These are phyloP conservation scores for Pharnaceum exiguum DNA, from an alignment of 148 eudicot species.

Conservation along the genomic window DNA sequence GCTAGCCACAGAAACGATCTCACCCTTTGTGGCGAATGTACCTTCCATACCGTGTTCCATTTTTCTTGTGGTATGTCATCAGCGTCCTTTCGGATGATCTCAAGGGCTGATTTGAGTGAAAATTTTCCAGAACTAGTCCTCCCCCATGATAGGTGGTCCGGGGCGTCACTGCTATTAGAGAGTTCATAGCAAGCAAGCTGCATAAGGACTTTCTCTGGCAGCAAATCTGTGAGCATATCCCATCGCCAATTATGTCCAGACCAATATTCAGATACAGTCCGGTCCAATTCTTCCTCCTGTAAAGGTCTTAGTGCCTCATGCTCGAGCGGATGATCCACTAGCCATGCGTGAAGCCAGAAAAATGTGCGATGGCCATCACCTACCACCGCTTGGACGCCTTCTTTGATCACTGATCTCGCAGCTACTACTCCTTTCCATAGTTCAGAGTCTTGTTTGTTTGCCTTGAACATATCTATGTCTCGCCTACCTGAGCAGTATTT, in stretches of 20 bases:
- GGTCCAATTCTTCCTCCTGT: too few species aligned
- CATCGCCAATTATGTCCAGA: too few species aligned
- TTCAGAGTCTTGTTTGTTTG: not conserved
- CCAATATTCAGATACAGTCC: too few species aligned
- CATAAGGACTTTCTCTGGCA: too few species aligned
- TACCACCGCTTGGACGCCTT: not conserved
- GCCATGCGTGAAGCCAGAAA: not conserved
- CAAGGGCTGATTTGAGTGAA: not conserved
- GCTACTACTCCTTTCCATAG: not conserved
- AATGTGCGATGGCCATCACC: not conserved
- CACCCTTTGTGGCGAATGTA: not conserved
- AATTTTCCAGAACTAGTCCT: not conserved
- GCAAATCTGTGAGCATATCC: too few species aligned
- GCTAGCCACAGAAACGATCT: not conserved
- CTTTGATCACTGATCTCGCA: not conserved
- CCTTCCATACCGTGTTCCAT: not conserved
- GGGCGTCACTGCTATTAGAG: too few species aligned
- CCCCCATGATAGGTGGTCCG: not conserved
- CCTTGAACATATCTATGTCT: not conserved
- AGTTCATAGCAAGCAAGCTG: too few species aligned
- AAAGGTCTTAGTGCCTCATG: too few species aligned
- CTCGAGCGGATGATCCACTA: not conserved
- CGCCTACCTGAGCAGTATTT: not conserved
- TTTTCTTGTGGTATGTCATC: not conserved
- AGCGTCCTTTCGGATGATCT: not conserved